phyloP scores from a whole-genome alignment of 192 early-diverging fungal genomes.

The Coemansia sp. region DNA sequence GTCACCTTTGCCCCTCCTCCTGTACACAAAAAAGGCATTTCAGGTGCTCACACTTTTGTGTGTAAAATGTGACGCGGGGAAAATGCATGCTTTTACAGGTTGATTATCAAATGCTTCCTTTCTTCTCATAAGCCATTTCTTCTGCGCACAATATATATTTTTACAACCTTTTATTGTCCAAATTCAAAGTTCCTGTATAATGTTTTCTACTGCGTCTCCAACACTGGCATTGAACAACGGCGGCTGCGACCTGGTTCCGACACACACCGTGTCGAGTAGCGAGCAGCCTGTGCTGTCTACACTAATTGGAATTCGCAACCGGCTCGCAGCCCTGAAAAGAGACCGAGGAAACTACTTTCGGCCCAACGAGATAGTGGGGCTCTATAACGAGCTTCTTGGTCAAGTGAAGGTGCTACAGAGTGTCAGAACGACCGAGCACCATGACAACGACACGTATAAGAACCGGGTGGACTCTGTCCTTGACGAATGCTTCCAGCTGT shows the following conservation, averaged over 20 bases:
- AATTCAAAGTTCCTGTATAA: constrained; percentile 1
- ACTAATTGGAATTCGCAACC: constrained; percentile 66
- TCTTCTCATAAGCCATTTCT: background rate
- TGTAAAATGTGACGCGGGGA: too few relatives aligned
- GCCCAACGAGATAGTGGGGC: constrained; percentile 57
- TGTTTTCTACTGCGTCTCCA: constrained; percentile 37
- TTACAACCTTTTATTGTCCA: background rate
- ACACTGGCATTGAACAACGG: background rate
- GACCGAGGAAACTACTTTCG: constrained; percentile 68
- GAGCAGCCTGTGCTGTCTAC: constrained; percentile 67
- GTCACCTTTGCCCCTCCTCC: too few relatives aligned
- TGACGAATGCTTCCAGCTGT: constrained; percentile 72
- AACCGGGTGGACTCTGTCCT: constrained; percentile 67
- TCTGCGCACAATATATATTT: background rate
- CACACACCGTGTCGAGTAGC: constrained; percentile 28
- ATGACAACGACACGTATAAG: constrained; percentile 54
- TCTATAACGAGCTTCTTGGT: constrained; percentile 61
- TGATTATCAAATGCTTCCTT: background rate
- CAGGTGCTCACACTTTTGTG: too few relatives aligned
- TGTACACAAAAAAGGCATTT: too few relatives aligned
- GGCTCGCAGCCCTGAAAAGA: constrained; percentile 70
- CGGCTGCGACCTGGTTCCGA: constrained; percentile 10
- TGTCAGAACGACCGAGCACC: constrained; percentile 50
- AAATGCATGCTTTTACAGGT: too few relatives aligned
- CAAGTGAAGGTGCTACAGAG: constrained; percentile 50